Conservation (phyloP, 2,329 filamentous ascomycete genomes). For the Gyromitra esculenta region DNA sequence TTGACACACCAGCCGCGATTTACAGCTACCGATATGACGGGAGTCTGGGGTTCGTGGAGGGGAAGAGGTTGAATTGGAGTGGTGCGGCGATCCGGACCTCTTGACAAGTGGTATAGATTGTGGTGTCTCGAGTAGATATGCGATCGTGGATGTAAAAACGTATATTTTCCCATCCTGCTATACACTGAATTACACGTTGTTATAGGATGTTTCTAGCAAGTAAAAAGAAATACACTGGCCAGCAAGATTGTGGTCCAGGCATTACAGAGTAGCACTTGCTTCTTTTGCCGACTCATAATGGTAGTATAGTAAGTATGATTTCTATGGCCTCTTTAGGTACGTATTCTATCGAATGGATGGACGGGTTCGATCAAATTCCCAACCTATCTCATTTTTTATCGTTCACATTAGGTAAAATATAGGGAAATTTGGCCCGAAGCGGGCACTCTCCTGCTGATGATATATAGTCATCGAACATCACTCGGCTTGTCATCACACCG, state of each 20-base stretch:
- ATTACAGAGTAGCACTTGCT: background rate
- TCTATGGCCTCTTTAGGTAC: background rate
- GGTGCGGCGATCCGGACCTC: background rate
- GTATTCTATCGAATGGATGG: background rate
- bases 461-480: slow-evolving; percentile 6
- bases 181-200: background rate
- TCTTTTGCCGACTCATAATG: background rate
- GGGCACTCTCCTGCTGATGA: background rate
- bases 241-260: background rate
- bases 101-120: background rate
- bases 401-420: background rate
- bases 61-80: background rate
- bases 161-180: background rate
- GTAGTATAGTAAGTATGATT: too few species aligned
- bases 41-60: background rate
- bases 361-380: background rate
- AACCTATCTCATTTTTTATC: background rate
- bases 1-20: background rate
- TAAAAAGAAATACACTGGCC: background rate
- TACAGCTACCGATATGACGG: background rate
- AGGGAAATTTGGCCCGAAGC: background rate
- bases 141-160: background rate
- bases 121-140: background rate
- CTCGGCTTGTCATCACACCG: background rate
- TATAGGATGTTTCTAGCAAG: slow-evolving; percentile 2